A percentile compares a stretch with the other conserved stretches of the same genome.
These are phyloP conservation scores for Rhynchosporium graminicola DNA, from an alignment of 2,329 filamentous ascomycete genomes.

Conservation along the genomic window DNA sequence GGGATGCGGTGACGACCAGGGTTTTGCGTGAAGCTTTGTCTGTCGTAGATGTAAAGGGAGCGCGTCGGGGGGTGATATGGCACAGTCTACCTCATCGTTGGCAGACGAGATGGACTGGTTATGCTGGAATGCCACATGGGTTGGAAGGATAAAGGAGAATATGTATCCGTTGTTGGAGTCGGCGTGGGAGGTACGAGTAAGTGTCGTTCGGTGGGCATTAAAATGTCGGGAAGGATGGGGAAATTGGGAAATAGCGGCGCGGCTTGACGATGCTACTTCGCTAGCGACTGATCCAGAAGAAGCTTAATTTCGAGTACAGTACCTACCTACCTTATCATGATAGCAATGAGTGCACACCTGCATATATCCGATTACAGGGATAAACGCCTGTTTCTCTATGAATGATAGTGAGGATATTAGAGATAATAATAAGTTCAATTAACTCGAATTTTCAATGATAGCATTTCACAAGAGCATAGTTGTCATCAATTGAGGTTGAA, in stretches of 20 bases:
- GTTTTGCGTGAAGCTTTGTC: constrained; percentile 17
- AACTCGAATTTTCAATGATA: not conserved
- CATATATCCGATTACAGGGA: constrained; percentile 1
- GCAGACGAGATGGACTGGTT: constrained; percentile 20
- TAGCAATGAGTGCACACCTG: not conserved
- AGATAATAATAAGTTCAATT: not conserved
- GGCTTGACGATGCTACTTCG: constrained; percentile 7
- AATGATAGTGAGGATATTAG: not conserved
- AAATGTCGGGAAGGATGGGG: constrained; percentile 5
- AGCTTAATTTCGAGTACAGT: constrained; percentile 8
- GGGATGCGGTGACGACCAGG: constrained; percentile 19
- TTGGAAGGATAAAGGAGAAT: not conserved
- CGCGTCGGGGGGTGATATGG: constrained; percentile 14
- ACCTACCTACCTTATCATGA: not conserved
- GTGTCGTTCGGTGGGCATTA: not conserved
- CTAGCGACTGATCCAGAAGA: constrained; percentile 7
- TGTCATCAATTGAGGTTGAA: constrained; percentile 2
- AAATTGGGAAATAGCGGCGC: constrained; percentile 1
- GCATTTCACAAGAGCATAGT: not conserved
- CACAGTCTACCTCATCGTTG: constrained; percentile 25
- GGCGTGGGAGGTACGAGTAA: not conserved
- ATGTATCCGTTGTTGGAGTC: not conserved
- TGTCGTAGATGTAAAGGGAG: constrained; percentile 15
- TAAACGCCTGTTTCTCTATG: not conserved
- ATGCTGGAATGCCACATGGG: constrained; percentile 23